Evolutionary conservation across 768 basidiomycete genomes (phyloP), one percentile per base, ranked within the genome.

Genomic region (Boletus subparvulus): DNA sequence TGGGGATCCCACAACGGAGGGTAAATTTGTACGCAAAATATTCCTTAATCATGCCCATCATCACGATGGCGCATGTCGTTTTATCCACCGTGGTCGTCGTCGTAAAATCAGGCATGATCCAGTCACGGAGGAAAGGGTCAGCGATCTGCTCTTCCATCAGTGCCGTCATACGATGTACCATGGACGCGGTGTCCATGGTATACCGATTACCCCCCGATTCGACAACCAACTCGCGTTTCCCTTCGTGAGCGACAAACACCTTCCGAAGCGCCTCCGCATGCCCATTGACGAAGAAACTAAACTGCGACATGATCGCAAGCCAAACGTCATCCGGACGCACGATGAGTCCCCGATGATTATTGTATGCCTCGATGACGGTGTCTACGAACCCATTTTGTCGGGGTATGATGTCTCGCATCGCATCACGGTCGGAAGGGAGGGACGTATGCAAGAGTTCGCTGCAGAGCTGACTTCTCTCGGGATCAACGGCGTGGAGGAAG

Each of bases 251-350:
- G 21, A 73, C 63, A 50, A 75, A 75, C 32, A 62, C 60, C 3
- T 56, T 62, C 19, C 75, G 74, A 16, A 78, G 61, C 4, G 59
- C 60, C 52, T 75, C 72, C 0, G 71, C 61, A 40, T 75, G 61
- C 4, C 68, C 74, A 30, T 78, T 76, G 30, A 78, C 72, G 43
- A 76, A 78, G 56, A 74, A 70, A 43, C 67, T 73, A 33, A 77
- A 72, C 56, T 78, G 77, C 14, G 64, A 61, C 47, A 74, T 37
- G 65, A 73, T 67, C 24, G 68, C 65, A 28, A 69, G 64, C 72
- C 81, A 82, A 36, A 82, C 71, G 61, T 82, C 80, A 50, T 82
- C 81, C 7, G 80, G 81, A 9, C 80, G 71, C 24, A 80, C 61
- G 50, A 77, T 65, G 36, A 82, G 69, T 1, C 71, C 63, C 3